Evolutionary conservation across 106 monocot genomes (phyloP), one percentile per base, ranked within the genome.

Genomic region (Allium sativum): DNA sequence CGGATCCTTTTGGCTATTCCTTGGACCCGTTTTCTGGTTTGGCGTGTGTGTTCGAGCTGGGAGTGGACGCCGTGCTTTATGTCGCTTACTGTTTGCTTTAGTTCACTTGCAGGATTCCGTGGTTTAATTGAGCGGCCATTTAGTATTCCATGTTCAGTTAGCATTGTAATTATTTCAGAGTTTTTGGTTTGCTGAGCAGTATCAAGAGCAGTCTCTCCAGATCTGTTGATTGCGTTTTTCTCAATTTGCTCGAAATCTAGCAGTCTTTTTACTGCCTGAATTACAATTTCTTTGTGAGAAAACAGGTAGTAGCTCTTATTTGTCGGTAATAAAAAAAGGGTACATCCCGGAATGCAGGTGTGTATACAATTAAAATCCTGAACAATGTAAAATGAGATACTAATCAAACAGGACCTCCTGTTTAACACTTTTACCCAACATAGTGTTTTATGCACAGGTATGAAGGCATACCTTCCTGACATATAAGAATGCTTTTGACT

Each of bases 51-150:
- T 65, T 81, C 77, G 2, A 85, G 74, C 56, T 85, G 85, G 20
- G 71, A 69, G 67, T 85, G 85, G 12, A 85, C 80, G 42, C 80
- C 80, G 41, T 85, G 85, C 71, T 78, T 80, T 17, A 85, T 85
- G 61, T 85, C 85, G 59, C 85, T 85, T 3, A 85, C 85, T 21
- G 64, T 68, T 64, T 81, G 81, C 72, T 81, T 81, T 58, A 86
- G 63, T 55, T 86, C 81, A 12, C 78, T 64, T 0, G 80, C 86
- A 43, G 81, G 66, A 16, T 81, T 81, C 13, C 66, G 17, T 12
- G 69, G 66, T 54, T 16, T 69, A 53, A 81, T 72, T 41, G 62
- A 10, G 22, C 78, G 66, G 1, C 78, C 86, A 21, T 44, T 81
- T 41, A 66, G 81, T 50, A 78, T 73, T 13, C 78, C 78, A 10